Conservation (phyloP, 495 filamentous ascomycete genomes). For the Neurospora pannonica region DNA sequence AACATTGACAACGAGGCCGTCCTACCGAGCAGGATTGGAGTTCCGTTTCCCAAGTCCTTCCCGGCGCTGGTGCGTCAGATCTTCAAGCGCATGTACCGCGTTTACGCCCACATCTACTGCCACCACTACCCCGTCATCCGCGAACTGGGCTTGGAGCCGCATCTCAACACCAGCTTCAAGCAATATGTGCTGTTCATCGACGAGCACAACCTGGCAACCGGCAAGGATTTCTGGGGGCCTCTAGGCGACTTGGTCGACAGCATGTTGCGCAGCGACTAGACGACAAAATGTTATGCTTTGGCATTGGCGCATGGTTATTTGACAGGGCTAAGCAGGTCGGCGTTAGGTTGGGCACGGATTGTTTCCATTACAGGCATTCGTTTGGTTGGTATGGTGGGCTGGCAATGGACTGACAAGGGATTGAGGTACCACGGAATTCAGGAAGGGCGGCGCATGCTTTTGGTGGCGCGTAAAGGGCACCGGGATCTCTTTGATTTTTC, state of each 20-base stretch:
- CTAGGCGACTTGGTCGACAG: constrained; percentile 92
- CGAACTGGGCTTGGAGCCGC: constrained; percentile 89
- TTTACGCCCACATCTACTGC: constrained; percentile 99
- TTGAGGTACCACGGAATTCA: neutral
- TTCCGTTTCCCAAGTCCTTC: constrained; percentile 92
- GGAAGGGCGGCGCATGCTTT: neutral
- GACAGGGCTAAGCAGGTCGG: neutral
- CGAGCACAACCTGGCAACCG: constrained; percentile 77
- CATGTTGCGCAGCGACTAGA: constrained; percentile 84
- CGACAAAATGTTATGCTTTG: neutral
- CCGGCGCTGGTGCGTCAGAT: constrained; percentile 78
- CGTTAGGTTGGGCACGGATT: neutral
- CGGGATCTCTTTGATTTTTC: constrained; percentile 3
- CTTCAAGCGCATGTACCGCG: constrained; percentile 96
- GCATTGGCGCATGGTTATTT: neutral
- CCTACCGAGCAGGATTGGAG: constrained; percentile 87
- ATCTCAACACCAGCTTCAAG: constrained; percentile 99
- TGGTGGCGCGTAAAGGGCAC: neutral
- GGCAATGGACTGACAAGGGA: neutral
- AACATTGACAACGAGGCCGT: constrained; percentile 94
- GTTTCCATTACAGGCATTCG: neutral
- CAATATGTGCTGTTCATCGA: constrained; percentile 97
- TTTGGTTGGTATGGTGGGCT: neutral
- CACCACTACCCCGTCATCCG: constrained; percentile 97
- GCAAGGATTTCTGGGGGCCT: constrained; percentile 98